These are phyloP conservation scores for Blastocystis sp. DNA, from an alignment of 352 stramenopile species.

Conservation along the genomic window DNA sequence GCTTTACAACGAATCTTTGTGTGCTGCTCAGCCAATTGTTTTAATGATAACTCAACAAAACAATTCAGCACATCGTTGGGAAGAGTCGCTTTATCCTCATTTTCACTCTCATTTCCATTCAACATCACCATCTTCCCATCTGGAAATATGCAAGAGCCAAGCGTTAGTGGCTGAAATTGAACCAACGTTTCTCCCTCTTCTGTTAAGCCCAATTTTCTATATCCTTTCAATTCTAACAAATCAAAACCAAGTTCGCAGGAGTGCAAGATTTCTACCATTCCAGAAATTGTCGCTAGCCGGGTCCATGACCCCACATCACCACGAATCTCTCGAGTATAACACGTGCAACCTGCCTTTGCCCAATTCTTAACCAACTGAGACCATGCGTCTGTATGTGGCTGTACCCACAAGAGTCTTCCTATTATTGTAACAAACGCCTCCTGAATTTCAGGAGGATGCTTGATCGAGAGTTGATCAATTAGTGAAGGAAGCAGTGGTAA, in stretches of 20 bases:
- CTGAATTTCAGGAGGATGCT: not conserved
- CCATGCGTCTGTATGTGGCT: not conserved
- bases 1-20: not conserved
- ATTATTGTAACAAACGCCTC: not conserved
- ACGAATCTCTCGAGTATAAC: not conserved
- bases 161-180: not conserved
- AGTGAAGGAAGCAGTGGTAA: not conserved
- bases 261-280: not conserved
- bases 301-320: not conserved
- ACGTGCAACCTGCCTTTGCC: not conserved
- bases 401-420: not conserved
- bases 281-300: not conserved
- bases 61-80: not conserved
- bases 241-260: not conserved
- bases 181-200: not conserved
- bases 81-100: not conserved
- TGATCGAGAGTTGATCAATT: not conserved
- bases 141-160: not conserved
- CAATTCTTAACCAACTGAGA: not conserved
- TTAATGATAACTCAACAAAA: not conserved
- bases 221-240: not conserved
- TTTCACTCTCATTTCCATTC: not conserved
- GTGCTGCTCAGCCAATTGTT: not conserved
- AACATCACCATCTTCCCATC: not conserved
- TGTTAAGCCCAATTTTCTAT: not conserved